Percentiles rank a stretch among this genome's conserved stretches.
These are phyloP conservation scores for Zymoseptoria brevis DNA, from an alignment of 2,329 filamentous ascomycete genomes.

Conservation along the genomic window DNA sequence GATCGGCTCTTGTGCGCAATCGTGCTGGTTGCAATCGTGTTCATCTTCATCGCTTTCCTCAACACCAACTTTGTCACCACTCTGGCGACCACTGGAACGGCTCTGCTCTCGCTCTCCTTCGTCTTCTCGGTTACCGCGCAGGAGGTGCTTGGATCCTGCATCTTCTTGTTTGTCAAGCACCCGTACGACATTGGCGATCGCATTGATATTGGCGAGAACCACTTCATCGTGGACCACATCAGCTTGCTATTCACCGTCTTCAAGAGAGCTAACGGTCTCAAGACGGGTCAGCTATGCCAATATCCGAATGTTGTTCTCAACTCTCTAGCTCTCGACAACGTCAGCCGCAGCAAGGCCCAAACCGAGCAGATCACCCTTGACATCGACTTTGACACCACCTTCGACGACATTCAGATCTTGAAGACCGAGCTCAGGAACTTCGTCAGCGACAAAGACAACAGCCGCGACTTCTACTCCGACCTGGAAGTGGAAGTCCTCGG, in stretches of 20 bases:
- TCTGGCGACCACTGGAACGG: conserved; percentile 81
- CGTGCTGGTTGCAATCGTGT: conserved; percentile 66
- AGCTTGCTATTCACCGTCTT: conserved; percentile 91
- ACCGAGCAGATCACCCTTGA: conserved; percentile 72
- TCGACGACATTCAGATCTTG: conserved; percentile 82
- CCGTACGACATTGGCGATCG: conserved; percentile 94
- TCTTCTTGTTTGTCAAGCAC: conserved; percentile 98
- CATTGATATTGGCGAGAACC: conserved; percentile 63
- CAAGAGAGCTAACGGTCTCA: conserved; percentile 71
- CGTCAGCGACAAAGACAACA: conserved; percentile 74
- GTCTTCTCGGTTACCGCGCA: conserved; percentile 87
- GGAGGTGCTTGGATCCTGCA: conserved; percentile 95
- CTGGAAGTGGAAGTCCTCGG: conserved; percentile 69
- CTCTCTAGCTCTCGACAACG: conserved; percentile 89
- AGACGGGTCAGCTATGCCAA: conserved; percentile 53
- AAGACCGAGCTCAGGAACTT: conserved; percentile 79
- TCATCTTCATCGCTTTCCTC: conserved; percentile 66
- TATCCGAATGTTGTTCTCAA: conserved; percentile 90
- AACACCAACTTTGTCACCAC: conserved; percentile 78
- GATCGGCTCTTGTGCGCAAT: conserved; percentile 78
- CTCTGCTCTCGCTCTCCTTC: conserved; percentile 91
- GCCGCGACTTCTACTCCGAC: conserved; percentile 82
- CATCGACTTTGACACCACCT: conserved; percentile 76
- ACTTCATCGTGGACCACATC: conserved; percentile 83
- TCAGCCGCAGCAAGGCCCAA: conserved; percentile 86